Evolutionary conservation across 2,329 filamentous ascomycete species (phyloP).

Genomic region (Colletotrichum horii): DNA sequence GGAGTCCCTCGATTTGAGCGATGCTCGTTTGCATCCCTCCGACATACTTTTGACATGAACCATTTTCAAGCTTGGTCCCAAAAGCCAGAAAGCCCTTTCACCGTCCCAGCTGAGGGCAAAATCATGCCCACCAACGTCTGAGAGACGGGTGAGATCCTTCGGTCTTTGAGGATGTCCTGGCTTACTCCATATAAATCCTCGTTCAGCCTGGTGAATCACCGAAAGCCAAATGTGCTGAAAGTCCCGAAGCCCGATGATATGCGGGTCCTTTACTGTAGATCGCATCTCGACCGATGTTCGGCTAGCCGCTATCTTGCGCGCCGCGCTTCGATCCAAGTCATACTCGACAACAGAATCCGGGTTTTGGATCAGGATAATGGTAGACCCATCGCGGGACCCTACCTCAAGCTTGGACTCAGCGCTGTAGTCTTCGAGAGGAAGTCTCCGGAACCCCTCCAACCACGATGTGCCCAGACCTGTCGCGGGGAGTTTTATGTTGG

Average conservation of each 20-base stretch:
- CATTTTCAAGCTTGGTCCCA: not conserved
- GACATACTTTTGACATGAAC: rapidly evolving
- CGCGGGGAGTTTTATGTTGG: rapidly evolving
- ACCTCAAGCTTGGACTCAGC: not conserved
- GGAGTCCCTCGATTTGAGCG: not conserved
- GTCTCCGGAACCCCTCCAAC: not conserved
- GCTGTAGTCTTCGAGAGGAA: rapidly evolving
- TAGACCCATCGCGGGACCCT: not conserved
- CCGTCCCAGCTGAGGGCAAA: not conserved
- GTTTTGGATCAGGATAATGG: not conserved
- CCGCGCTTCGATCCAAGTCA: not conserved
- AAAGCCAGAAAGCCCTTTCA: not conserved
- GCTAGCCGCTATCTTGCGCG: not conserved
- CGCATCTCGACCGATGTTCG: not conserved
- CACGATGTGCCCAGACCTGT: rapidly evolving
- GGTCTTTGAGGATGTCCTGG: not conserved
- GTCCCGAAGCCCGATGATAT: not conserved
- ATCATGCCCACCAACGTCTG: not conserved
- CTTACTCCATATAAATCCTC: not conserved
- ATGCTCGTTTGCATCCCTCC: not conserved
- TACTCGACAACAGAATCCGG: not conserved
- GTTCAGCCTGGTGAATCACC: not conserved
- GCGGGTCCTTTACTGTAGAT: not conserved
- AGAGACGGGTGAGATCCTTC: not conserved
- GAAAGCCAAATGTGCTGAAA: not conserved